phyloP scores from a whole-genome alignment of 129 eudicot genomes.

The Flaveria trinervia region DNA sequence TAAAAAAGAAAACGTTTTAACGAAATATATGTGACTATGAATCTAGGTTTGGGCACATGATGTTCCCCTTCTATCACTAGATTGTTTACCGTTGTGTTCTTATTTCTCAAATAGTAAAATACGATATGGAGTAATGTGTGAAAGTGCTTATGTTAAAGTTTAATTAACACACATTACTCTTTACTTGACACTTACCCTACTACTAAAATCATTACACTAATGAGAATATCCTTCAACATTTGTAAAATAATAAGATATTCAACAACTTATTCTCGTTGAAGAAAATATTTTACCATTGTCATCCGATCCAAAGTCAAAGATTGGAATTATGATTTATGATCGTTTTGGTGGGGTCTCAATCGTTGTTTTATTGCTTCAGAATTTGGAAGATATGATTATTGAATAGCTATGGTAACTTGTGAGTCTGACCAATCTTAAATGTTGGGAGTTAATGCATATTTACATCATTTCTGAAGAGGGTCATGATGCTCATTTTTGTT shows the following conservation, averaged over 20 bases:
- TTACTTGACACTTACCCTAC: no score
- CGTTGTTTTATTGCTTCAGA: conserved; percentile 26
- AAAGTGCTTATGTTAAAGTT: no score
- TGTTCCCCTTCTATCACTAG: no score
- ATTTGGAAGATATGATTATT: conserved; percentile 33
- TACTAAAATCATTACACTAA: no score
- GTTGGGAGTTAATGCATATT: conserved; percentile 29
- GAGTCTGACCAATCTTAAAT: conserved; percentile 40
- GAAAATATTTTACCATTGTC: no score
- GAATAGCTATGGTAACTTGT: conserved; percentile 38
- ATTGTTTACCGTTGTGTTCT: no score
- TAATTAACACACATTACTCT: no score
- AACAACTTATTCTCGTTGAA: neutral
- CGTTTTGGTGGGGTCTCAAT: neutral
- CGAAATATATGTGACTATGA: no score
- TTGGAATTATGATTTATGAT: neutral
- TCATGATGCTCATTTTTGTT: conserved; percentile 34
- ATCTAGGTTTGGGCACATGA: no score
- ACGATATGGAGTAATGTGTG: no score
- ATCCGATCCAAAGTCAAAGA: neutral
- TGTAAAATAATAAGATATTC: neutral
- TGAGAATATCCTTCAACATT: neutral
- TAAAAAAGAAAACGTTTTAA: no score
- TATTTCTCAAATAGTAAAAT: no score
- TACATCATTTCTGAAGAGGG: conserved; percentile 33